Conservation (phyloP, 2,329 filamentous ascomycete genomes). For the Aspergillus ustus region DNA sequence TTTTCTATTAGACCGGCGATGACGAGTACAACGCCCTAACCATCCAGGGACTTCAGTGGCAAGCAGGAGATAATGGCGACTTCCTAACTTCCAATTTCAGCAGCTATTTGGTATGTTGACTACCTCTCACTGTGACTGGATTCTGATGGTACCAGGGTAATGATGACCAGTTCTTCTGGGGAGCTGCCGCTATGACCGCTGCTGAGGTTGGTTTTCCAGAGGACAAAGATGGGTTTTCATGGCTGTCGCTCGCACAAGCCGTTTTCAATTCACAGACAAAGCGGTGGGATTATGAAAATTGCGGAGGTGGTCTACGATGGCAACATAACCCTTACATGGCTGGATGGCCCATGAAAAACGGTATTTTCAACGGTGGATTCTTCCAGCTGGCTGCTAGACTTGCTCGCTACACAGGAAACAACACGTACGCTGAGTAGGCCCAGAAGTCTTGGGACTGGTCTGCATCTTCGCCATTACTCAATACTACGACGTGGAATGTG, state of each 20-base stretch:
- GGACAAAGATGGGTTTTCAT: slow-evolving; percentile 64
- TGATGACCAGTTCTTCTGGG: slow-evolving; percentile 65
- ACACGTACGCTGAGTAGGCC: slow-evolving; percentile 63
- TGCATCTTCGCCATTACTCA: slow-evolving; percentile 54
- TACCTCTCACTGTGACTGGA: neutral
- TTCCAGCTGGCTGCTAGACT: slow-evolving; percentile 39
- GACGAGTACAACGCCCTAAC: slow-evolving; percentile 44
- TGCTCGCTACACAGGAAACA: slow-evolving; percentile 37
- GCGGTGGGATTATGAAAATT: slow-evolving; percentile 70
- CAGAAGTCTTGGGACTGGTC: slow-evolving; percentile 67
- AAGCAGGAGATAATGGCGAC: slow-evolving; percentile 41
- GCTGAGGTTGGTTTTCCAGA: slow-evolving; percentile 52
- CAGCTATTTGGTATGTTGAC: slow-evolving; percentile 15
- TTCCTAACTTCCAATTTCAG: slow-evolving; percentile 49
- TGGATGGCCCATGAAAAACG: slow-evolving; percentile 40
- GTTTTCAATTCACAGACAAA: slow-evolving; percentile 78
- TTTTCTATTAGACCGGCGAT: slow-evolving; percentile 49
- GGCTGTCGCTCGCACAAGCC: slow-evolving; percentile 76
- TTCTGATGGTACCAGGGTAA: slow-evolving; percentile 49
- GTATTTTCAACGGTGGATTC: slow-evolving; percentile 39
- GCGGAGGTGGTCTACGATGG: slow-evolving; percentile 68
- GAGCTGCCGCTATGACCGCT: slow-evolving; percentile 59
- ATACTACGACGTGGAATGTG: slow-evolving; percentile 52
- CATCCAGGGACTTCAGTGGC: slow-evolving; percentile 42
- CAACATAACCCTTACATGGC: slow-evolving; percentile 39